Conservation (phyloP, 768 basidiomycete genomes). For the Pilatotrama ljubarskyi region DNA sequence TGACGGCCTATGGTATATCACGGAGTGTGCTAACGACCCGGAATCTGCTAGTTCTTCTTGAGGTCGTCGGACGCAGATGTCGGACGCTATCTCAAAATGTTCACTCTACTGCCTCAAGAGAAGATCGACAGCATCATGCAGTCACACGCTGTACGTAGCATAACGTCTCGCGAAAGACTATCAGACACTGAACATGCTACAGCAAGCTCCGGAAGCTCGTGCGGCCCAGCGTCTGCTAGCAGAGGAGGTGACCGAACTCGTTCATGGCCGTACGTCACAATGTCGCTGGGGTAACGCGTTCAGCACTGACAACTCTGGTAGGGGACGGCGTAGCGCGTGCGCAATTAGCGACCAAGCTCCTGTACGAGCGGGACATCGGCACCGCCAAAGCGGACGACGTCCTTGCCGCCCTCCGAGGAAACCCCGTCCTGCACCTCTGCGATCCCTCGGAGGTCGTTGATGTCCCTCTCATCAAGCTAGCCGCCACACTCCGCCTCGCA, state of each 20-base stretch:
- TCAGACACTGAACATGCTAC: background rate
- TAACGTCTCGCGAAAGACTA: too few relatives aligned
- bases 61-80: conserved; percentile 80
- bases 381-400: conserved; percentile 55
- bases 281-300: background rate
- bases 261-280: conserved; percentile 30
- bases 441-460: conserved; percentile 52
- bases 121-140: conserved; percentile 58
- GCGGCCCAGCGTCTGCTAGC: conserved; percentile 31
- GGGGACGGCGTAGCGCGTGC: conserved; percentile 28
- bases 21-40: background rate
- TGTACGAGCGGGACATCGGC: conserved; percentile 29
- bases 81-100: conserved; percentile 73
- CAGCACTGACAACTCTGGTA: background rate
- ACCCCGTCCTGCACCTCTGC: conserved; percentile 62
- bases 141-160: conserved; percentile 52
- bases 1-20: background rate
- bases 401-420: conserved; percentile 57
- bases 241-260: conserved; percentile 30
- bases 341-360: conserved; percentile 24
- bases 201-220: conserved; percentile 28
- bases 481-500: conserved; percentile 55
- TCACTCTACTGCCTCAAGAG: conserved; percentile 70
- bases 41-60: conserved; percentile 75
- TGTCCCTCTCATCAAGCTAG: conserved; percentile 60